Base-by-base conservation (phyloP, 805 yeast genomes). In the Kazachstania africana region DNA sequence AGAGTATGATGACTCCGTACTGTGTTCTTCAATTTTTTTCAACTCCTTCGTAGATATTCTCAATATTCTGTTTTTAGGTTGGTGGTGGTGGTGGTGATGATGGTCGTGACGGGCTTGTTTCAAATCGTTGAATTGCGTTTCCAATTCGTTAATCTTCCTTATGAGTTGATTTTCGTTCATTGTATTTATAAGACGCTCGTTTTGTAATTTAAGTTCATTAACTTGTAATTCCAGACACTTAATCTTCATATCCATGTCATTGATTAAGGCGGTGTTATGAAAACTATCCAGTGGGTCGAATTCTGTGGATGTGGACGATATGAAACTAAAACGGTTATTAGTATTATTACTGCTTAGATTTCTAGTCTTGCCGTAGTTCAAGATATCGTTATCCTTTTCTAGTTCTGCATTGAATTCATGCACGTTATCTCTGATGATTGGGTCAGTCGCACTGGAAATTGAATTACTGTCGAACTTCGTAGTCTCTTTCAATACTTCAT, bases 181-280 rank as follows among this genome's bases (percentile, higher is more conserved):
- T 4, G 58, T 44, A 26, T 47, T 45, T 16, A 53, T 41, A 24
- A 55, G 29, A 33, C 49, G 51, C 30, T 53, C 55, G 37, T 56
- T 56, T 24, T 53, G 57, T 20, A 54, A 31, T 38, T 44, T 53
- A 19, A 56, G 34, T 28, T 56, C 60, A 23, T 43, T 44, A 12
- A 55, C 50, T 27, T 55, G 51, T 10, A 55, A 17, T 36, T 56
- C 59, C 29, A 55, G 34, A 27, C 50, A 49, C 26, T 52, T 53
- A 31, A 54, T 50, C 35, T 52, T 50, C 13, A 9, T 8, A 13
- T 23, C n/a, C 13, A n/a, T 23, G 13, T 23, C n/a, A 19, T 19
- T 19, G 14, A 17, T 13, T 4, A 6, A 10, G 8, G 9, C 12
- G 13, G 21, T 16, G 26, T 30, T 29, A 12, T 26, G 10, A 26